Evolutionary conservation across 225 moss, liverwort and hornwort genomes (phyloP), one percentile per base, ranked within the genome.

Genomic region (Takakia lepidozioides): DNA sequence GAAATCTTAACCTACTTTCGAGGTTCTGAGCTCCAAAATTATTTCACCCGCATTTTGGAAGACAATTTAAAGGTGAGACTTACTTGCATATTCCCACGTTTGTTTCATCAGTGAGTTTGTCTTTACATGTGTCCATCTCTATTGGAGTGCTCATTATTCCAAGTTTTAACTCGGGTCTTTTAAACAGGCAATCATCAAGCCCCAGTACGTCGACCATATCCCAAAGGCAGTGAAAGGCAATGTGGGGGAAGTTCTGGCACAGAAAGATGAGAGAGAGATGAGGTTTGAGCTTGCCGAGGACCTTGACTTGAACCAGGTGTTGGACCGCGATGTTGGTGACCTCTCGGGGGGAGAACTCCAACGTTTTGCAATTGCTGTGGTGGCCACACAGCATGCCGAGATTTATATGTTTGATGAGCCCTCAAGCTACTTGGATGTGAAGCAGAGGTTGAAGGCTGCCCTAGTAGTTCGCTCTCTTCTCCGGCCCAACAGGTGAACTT

Each of bases 391-490:
- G 45, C 88, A 88, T 56, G 86, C 93, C 21, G 93, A 88, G 44
- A 93, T 93, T 15, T 93, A 93, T 48, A 88, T 93, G 93, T 93
- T 93, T 51, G 93, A 93, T 60, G 93, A 93, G 47, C 88, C 93
- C 2, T 93, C 93, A 26, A 88, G 88, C 74, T 93, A 88, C 56
- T 83, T 93, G 17, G 93, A 93, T 66, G 93, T 93, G 4, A 93
- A 93, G 57, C 88, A 93, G 60, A 79, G 93, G 63, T 64, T 88
- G 55, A 93, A 86, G 66, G 93, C 93, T 62, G 93, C 93, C 13
- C 93, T 78, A 64, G 93, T 93, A 38, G 88, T 93, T 17, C 82
- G 93, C 18, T 93, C 93, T 56, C 72, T 93, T 57, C 80, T 93
- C 44, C 76, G 93, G 35, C 93, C 93, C 0, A 93, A 93, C 70